Evolutionary conservation across 257 asterid genomes (phyloP).

Genomic region (Solanum sitiens): DNA sequence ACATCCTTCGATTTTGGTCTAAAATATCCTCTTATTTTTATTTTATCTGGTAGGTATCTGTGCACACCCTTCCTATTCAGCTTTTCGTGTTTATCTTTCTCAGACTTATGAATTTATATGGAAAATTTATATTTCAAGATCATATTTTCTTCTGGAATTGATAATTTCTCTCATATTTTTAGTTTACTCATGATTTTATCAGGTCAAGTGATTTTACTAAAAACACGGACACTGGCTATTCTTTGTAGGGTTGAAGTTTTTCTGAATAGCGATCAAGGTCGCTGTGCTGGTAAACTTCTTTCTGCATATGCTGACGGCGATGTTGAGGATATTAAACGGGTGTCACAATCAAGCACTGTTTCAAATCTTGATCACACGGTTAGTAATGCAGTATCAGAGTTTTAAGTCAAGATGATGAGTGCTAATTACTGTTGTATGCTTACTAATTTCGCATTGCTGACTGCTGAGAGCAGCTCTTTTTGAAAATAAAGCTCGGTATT

Average conservation of each 20-base stretch:
- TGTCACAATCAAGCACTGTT: constrained; percentile 65
- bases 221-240: neutral
- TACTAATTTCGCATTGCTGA: neutral
- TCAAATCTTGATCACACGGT: constrained; percentile 84
- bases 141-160: neutral
- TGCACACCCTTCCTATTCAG: neutral
- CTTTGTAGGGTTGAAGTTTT: constrained; percentile 71
- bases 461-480: neutral
- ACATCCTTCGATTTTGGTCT: neutral
- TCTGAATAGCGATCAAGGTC: constrained; percentile 81
- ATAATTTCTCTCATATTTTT: neutral
- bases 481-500: neutral
- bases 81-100: neutral
- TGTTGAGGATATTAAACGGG: constrained; percentile 82
- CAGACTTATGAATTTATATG: neutral
- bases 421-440: neutral
- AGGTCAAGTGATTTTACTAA: neutral
- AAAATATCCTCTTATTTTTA: neutral
- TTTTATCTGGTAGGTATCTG: neutral
- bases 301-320: constrained; percentile 85
- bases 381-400: constrained; percentile 13
- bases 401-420: neutral
- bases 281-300: constrained; percentile 72
- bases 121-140: neutral
- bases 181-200: neutral